Evolutionary conservation across 495 filamentous ascomycete genomes (phyloP), one percentile per base, ranked within the genome.

Genomic region (Astrothelium macrocarpum): DNA sequence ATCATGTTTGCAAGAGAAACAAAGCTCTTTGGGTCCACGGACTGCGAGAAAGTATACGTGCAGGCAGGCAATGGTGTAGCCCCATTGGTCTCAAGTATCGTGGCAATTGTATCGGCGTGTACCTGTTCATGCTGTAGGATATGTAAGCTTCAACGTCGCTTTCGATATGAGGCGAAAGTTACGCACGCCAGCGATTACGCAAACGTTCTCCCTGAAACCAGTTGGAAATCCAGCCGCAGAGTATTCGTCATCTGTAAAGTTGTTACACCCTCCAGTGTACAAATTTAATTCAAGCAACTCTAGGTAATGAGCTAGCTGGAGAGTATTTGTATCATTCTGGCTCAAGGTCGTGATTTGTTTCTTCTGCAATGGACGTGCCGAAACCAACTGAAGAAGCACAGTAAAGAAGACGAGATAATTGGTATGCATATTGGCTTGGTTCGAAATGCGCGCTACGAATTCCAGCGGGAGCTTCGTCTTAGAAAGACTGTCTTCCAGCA

Each of bases 131-230:
- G 68, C 70, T 70, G n/a, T 62, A 4, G 10, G 32, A 5, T 32
- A 46, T 16, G 18, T 32, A 36, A 32, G 26, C 32, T 61, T 56
- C n/a, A 2, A 2, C 9, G 20, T 49, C 12, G 23, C 9, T 56
- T 29, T 5, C 5, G 49, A 7, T 56, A 10, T 29, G 23, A 56
- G 16, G 20, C 20, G 25, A 56, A 25, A 31, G 9, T 4, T 25
- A 20, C 62, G 20, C 60, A 70, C 68, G 18, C 60, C 28, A 60
- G 68, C 70, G 59, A 72, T 72, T 4, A 71, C 66, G 9, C 66
- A 66, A 18, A 72, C 70, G 49, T 72, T 72, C 25, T 71, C 70
- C 25, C 70, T 66, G 67, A 72, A 72, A 18, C 70, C 70, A 28
- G 69, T 5, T 7, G 67, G 70, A 61, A 73, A 70, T 25, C 70